Conservation (phyloP, 345 rosid genomes). For the Boechera stricta region DNA sequence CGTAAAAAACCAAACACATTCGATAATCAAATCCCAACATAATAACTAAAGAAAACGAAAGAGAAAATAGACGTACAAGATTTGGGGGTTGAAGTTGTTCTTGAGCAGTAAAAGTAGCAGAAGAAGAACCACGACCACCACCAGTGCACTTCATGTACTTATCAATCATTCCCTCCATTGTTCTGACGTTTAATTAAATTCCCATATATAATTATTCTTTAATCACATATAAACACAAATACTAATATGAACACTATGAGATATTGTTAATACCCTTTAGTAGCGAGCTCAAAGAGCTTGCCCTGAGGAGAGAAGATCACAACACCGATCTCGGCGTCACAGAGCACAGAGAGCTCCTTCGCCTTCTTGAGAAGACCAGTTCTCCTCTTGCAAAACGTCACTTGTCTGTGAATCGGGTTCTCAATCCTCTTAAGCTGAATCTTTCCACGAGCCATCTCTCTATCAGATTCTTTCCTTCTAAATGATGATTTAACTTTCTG, state of each 20-base stretch:
- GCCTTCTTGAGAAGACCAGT: constrained; percentile 97
- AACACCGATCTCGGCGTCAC: constrained; percentile 94
- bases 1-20: constrained; percentile 1
- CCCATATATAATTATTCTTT: constrained; percentile 1
- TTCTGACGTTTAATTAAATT: constrained; percentile 43
- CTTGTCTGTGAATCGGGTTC: constrained; percentile 93
- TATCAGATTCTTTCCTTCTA: neutral
- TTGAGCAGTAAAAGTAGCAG: constrained; percentile 46
- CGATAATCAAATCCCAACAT: constrained; percentile 9
- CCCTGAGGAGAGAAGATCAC: constrained; percentile 81
- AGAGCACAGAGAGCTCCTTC: constrained; percentile 92
- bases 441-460: constrained; percentile 84
- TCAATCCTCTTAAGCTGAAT: constrained; percentile 86
- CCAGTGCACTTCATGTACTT: constrained; percentile 60
- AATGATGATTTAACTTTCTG: neutral
- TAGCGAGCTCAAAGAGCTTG: constrained; percentile 84
- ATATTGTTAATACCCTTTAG: constrained; percentile 62
- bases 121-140: constrained; percentile 49
- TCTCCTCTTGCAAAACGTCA: constrained; percentile 96
- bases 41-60: neutral
- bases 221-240: neutral
- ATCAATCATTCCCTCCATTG: constrained; percentile 66
- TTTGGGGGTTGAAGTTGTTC: constrained; percentile 45
- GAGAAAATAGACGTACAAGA: constrained; percentile 35
- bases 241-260: neutral